A percentile compares a stretch with the other conserved stretches of the same genome.
Evolutionary conservation across 768 basidiomycete genomes (phyloP).

Genomic region (Tulasnella sp.): DNA sequence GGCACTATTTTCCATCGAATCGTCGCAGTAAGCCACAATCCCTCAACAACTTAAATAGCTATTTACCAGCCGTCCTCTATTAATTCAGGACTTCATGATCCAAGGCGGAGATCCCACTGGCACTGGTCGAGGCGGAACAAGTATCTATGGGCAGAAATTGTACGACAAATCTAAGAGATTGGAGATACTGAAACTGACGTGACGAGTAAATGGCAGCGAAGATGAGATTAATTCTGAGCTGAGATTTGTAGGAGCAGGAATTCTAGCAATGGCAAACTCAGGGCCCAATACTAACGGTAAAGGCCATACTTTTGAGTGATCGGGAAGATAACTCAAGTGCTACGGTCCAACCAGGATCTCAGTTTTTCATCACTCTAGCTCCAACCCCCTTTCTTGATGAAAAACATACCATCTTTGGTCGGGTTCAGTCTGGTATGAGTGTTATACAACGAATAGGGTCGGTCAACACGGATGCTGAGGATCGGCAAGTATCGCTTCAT

Average conservation of each 20-base stretch:
- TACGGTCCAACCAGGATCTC: conserved; percentile 50
- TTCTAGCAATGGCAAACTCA: conserved; percentile 94
- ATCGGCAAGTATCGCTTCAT: conserved; percentile 38
- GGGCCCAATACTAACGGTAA: conserved; percentile 82
- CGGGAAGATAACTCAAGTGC: neutral
- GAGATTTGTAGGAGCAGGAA: conserved; percentile 90
- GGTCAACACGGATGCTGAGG: conserved; percentile 78
- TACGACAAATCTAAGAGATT: conserved; percentile 28
- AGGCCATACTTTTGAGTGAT: conserved; percentile 9
- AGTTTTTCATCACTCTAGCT: conserved; percentile 81
- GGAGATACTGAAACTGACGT: neutral
- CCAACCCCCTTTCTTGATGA: conserved; percentile 76
- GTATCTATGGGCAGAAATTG: conserved; percentile 84
- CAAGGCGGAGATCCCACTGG: conserved; percentile 94
- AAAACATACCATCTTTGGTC: conserved; percentile 83
- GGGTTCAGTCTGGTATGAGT: conserved; percentile 81
- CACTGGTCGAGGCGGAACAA: conserved; percentile 82
- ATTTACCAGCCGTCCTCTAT: neutral
- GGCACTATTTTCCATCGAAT: conserved; percentile 83
- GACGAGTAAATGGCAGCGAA: conserved; percentile 36
- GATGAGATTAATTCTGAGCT: conserved; percentile 87
- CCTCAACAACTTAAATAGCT: too few species aligned
- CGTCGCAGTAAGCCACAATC: conserved; percentile 46
- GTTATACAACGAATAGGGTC: conserved; percentile 86
- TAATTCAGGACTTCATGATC: conserved; percentile 81